Percentiles rank a stretch among this genome's conserved stretches.
phyloP scores from a whole-genome alignment of 768 basidiomycete genomes.

The Pleurotus platypus region DNA sequence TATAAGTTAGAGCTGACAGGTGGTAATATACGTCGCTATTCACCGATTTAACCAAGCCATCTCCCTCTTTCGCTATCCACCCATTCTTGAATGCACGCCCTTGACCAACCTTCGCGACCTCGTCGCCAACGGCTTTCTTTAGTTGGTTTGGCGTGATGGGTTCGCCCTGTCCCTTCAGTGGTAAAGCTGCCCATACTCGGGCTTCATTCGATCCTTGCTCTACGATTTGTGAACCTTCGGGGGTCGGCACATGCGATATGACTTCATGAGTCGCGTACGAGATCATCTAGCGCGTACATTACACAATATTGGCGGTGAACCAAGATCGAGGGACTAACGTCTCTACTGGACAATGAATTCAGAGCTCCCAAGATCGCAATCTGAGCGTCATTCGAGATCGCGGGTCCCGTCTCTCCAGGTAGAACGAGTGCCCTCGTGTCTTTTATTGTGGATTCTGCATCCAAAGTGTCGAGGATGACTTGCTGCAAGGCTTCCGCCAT shows the following conservation, averaged over 20 bases:
- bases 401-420: conserved; percentile 56
- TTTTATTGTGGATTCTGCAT: conserved; percentile 46
- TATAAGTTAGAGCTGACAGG: conserved; percentile 6
- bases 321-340: conserved; percentile 45
- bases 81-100: conserved; percentile 94
- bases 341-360: conserved; percentile 84
- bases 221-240: conserved; percentile 80
- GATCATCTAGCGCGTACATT: conserved; percentile 64
- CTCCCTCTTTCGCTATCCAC: conserved; percentile 92
- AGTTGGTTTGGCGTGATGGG: conserved; percentile 68
- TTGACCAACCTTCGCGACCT: conserved; percentile 90
- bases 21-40: conserved; percentile 25
- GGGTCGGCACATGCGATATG: conserved; percentile 67
- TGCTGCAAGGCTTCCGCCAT: conserved; percentile 84
- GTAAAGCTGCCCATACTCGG: conserved; percentile 86
- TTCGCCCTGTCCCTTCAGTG: conserved; percentile 61
- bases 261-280: conserved; percentile 75
- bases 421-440: conserved; percentile 70
- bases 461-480: conserved; percentile 71
- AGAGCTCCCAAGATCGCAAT: conserved; percentile 83
- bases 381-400: conserved; percentile 73
- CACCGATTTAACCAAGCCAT: conserved; percentile 83
- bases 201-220: conserved; percentile 90
- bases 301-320: conserved; percentile 6
- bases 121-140: conserved; percentile 77